Evolutionary conservation across 2,329 filamentous ascomycete species (phyloP).

Genomic region (Colletotrichum truncatum): DNA sequence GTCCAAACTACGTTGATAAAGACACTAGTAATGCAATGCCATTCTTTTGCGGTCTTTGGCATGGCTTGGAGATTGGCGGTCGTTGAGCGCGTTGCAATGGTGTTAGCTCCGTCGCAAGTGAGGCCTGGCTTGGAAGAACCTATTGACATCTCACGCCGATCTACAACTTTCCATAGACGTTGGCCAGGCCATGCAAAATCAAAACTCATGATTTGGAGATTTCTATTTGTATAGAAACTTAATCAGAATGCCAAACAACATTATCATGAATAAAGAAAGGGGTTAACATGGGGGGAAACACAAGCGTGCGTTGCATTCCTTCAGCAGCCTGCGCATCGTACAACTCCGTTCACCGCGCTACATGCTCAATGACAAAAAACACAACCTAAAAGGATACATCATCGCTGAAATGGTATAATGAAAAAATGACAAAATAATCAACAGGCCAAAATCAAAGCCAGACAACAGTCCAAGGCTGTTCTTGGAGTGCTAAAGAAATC

Average conservation of each 20-base stretch:
- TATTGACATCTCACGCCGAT: too few species aligned
- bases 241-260: neutral
- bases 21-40: neutral
- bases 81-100: too few species aligned
- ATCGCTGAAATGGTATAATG: neutral
- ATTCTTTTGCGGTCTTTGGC: too few species aligned
- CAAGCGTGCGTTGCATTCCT: neutral
- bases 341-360: slow-evolving; percentile 2
- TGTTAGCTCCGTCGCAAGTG: too few species aligned
- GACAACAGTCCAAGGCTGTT: neutral
- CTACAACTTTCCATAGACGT: too few species aligned
- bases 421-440: neutral
- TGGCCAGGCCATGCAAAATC: neutral
- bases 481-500: neutral
- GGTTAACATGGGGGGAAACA: neutral
- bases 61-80: too few species aligned
- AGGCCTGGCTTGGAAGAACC: too few species aligned
- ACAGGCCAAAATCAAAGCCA: neutral
- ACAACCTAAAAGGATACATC: neutral
- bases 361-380: neutral
- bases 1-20: neutral
- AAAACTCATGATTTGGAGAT: neutral
- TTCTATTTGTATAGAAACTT: neutral
- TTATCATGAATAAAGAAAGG: neutral
- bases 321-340: neutral